A percentile compares a stretch with the other conserved stretches of the same genome.
phyloP scores from a whole-genome alignment of 495 filamentous ascomycete genomes.

The Pyrenula aspistea region DNA sequence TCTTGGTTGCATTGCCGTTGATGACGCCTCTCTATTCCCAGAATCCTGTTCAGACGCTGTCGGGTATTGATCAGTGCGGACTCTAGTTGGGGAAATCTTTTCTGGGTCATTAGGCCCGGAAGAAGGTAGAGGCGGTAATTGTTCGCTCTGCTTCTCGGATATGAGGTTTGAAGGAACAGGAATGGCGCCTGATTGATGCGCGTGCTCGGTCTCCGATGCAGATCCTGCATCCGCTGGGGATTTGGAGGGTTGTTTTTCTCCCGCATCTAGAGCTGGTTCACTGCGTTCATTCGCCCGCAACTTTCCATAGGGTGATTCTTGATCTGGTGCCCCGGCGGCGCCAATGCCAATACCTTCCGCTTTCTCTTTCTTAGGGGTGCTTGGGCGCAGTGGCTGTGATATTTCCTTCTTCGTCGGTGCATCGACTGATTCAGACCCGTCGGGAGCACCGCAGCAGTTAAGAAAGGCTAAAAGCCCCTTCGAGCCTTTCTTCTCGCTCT shows the following conservation, averaged over 20 bases:
- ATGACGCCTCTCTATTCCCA: constrained; percentile 20
- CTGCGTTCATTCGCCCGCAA: constrained; percentile 20
- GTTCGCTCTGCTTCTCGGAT: constrained; percentile 4
- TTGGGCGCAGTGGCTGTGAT: constrained; percentile 42
- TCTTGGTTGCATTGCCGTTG: constrained; percentile 28
- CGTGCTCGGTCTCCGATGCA: constrained; percentile 3
- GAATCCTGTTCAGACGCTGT: constrained; percentile 15
- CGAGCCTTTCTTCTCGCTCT: constrained; percentile 50
- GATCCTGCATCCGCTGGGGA: background rate
- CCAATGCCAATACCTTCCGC: constrained; percentile 34
- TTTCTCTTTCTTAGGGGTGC: constrained; percentile 44
- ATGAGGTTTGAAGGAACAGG: background rate
- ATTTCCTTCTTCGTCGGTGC: constrained; percentile 56
- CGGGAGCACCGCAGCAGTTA: constrained; percentile 64
- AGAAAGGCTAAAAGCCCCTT: constrained; percentile 57
- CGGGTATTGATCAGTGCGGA: constrained; percentile 12
- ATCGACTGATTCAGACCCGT: constrained; percentile 48
- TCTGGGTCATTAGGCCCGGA: constrained; percentile 3
- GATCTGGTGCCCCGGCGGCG: constrained; percentile 22
- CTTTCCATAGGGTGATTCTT: constrained; percentile 15
- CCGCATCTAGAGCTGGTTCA: constrained; percentile 5
- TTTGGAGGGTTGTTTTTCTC: background rate
- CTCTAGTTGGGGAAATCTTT: constrained; percentile 7
- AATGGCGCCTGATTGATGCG: constrained; percentile 2
- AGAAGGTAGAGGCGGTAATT: constrained; percentile 9